Evolutionary conservation across 257 asterid genomes (phyloP).

Genomic region (Agastache rugosa): DNA sequence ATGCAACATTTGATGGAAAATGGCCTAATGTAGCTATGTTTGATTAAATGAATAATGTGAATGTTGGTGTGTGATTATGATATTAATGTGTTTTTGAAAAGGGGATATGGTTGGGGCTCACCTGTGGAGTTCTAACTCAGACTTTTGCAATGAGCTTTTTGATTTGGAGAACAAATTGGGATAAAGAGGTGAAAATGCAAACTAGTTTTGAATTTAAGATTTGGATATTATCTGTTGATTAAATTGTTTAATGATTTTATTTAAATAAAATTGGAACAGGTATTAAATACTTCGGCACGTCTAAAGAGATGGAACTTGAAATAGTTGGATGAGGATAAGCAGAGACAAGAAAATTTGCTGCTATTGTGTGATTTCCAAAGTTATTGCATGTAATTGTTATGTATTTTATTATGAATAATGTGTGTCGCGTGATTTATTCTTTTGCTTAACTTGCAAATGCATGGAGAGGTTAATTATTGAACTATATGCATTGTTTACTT

Average conservation of each 20-base stretch:
- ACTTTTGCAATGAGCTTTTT: conserved; percentile 61
- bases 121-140: conserved; percentile 53
- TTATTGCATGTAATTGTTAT: too few relatives aligned
- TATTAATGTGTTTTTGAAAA: conserved; percentile 17
- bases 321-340: conserved; percentile 41
- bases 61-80: conserved; percentile 18
- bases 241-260: background rate
- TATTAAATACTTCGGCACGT: conserved; percentile 31
- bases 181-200: conserved; percentile 47
- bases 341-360: background rate
- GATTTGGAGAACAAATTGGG: conserved; percentile 80
- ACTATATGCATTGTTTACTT: too few relatives aligned
- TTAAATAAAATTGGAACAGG: conserved; percentile 5
- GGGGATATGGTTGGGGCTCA: conserved; percentile 92
- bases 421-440: too few relatives aligned
- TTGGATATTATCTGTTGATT: background rate
- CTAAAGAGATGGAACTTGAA: conserved; percentile 51
- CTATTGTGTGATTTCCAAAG: too few relatives aligned
- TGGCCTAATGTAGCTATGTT: background rate
- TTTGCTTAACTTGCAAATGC: too few relatives aligned
- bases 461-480: too few relatives aligned
- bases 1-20: background rate
- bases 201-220: background rate
- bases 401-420: too few relatives aligned
- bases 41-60: background rate